phyloP scores from a whole-genome alignment of 176 grass and related monocot genomes.

The Paspalum vaginatum region DNA sequence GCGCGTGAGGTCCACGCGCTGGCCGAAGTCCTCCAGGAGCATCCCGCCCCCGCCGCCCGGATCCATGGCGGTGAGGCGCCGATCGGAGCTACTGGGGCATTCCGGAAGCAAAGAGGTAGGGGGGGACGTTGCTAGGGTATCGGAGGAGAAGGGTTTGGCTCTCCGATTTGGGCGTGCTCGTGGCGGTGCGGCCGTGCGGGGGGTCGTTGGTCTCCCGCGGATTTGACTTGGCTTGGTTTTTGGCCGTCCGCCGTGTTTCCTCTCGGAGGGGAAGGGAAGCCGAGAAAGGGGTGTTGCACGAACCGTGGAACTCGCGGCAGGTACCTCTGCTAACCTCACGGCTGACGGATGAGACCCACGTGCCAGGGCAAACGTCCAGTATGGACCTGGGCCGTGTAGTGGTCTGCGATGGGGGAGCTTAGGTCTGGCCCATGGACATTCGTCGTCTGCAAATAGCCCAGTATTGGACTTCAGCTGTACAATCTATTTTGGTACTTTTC shows the following conservation, averaged over 20 bases:
- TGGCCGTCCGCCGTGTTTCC: conserved; percentile 24
- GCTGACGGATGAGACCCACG: background rate
- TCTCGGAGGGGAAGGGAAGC: conserved; percentile 17
- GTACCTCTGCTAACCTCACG: background rate
- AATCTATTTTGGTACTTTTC: too few relatives aligned
- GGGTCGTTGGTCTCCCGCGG: conserved; percentile 23
- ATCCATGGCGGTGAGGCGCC: conserved; percentile 34
- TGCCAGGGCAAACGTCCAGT: background rate
- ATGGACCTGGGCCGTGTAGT: background rate
- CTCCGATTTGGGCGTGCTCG: conserved; percentile 43
- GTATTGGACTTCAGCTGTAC: too few relatives aligned
- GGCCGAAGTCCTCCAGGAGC: conserved; percentile 89
- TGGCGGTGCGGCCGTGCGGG: background rate
- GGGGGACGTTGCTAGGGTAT: conserved; percentile 26
- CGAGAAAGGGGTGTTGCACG: background rate
- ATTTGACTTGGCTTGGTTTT: conserved; percentile 29
- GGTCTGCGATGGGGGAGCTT: too few relatives aligned
- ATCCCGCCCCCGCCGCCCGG: conserved; percentile 37
- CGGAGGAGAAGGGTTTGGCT: background rate
- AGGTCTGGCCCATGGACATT: background rate
- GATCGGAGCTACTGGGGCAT: conserved; percentile 41
- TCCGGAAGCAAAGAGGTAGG: background rate
- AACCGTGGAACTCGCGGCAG: too few relatives aligned
- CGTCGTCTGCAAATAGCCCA: too few relatives aligned
- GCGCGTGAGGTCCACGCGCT: conserved; percentile 89